These are phyloP conservation scores for Pseudocercospora macadamiae DNA, from an alignment of 2,329 filamentous ascomycete species.

Conservation along the genomic window DNA sequence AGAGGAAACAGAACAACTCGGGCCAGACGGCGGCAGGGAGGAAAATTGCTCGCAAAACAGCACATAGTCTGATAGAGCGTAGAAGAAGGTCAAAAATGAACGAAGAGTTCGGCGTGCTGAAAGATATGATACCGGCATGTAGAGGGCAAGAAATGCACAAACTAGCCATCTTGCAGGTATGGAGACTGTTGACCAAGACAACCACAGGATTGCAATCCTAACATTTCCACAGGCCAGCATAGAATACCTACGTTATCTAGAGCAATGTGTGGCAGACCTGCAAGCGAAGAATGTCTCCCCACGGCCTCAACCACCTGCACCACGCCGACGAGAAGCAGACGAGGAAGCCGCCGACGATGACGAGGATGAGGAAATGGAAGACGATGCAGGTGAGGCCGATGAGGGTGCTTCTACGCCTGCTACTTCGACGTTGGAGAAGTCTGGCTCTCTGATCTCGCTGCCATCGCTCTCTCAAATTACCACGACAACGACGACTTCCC, in stretches of 20 bases:
- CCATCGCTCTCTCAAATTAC: conserved; percentile 41
- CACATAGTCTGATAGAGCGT: conserved; percentile 92
- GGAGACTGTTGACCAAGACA: conserved; percentile 23
- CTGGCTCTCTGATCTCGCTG: conserved; percentile 42
- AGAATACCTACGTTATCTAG: conserved; percentile 91
- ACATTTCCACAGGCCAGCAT: conserved; percentile 73
- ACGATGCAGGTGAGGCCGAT: conserved; percentile 34
- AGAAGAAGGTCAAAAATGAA: conserved; percentile 96
- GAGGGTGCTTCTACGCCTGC: conserved; percentile 39
- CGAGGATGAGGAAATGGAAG: conserved; percentile 65
- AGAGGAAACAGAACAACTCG: conserved; percentile 73
- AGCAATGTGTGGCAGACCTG: conserved; percentile 81
- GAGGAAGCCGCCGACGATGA: conserved; percentile 46
- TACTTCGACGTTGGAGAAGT: conserved; percentile 25
- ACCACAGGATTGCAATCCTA: neutral
- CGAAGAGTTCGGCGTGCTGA: conserved; percentile 91
- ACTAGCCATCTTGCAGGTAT: conserved; percentile 86
- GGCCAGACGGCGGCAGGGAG: conserved; percentile 82
- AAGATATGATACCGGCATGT: conserved; percentile 94
- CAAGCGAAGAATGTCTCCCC: conserved; percentile 58
- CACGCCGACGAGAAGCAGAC: conserved; percentile 33
- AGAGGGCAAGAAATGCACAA: conserved; percentile 97
- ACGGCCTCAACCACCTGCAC: conserved; percentile 22
- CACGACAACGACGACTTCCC: conserved; percentile 43
- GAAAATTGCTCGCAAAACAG: conserved; percentile 94